A percentile compares a stretch with the other conserved stretches of the same genome.
Evolutionary conservation across 176 grass and related monocot species (phyloP).

Genomic region (Eleusine indica): DNA sequence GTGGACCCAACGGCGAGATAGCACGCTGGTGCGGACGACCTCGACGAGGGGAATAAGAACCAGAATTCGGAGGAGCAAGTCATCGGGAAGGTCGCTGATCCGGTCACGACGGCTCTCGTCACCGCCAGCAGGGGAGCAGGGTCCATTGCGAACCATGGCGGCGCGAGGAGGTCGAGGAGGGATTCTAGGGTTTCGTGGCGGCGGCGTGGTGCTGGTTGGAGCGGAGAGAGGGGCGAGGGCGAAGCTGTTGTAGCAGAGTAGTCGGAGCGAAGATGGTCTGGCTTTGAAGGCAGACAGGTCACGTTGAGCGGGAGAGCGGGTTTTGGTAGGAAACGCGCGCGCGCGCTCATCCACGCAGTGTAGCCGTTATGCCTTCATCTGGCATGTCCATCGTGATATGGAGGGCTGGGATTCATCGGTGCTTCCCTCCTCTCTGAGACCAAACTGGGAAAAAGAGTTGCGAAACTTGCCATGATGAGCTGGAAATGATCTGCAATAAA

Average conservation of each 20-base stretch:
- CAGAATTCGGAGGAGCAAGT: not conserved
- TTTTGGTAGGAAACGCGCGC: not conserved
- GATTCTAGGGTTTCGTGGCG: not conserved
- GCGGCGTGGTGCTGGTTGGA: not conserved
- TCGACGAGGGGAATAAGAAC: not conserved
- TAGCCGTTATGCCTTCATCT: not conserved
- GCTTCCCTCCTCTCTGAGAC: no score
- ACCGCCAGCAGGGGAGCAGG: not conserved
- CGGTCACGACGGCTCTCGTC: not conserved
- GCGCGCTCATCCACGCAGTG: not conserved
- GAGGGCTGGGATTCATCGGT: not conserved
- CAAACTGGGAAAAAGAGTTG: no score
- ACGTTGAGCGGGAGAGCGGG: not conserved
- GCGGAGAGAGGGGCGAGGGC: not conserved
- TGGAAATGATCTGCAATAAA: no score
- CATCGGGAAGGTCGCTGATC: not conserved
- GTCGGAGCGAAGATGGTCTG: not conserved
- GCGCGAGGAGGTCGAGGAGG: not conserved
- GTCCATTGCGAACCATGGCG: not conserved
- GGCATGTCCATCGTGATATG: not conserved
- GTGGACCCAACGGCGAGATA: not conserved
- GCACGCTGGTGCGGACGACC: constrained; percentile 5
- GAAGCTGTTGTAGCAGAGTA: not conserved
- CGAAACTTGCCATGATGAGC: no score
- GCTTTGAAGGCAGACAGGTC: not conserved